These are phyloP conservation scores for Pseudocercospora macadamiae DNA, from an alignment of 2,329 filamentous ascomycete species.

Conservation along the genomic window DNA sequence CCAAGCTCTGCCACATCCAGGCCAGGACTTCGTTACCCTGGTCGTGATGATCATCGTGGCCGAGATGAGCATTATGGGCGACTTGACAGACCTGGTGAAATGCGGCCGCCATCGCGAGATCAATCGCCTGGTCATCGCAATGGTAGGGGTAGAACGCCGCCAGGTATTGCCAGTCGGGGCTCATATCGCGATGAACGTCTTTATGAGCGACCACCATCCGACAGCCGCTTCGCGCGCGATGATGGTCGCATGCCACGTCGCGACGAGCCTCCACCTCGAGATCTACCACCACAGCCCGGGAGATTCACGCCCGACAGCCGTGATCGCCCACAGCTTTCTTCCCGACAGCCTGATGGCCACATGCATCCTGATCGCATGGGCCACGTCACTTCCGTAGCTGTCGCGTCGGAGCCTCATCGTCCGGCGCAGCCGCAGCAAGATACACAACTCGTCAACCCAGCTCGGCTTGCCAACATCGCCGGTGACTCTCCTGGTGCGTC, in stretches of 20 bases:
- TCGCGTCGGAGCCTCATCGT: constrained; percentile 19
- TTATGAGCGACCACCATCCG: constrained; percentile 19
- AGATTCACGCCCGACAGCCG: constrained; percentile 18
- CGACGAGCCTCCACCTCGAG: constrained; percentile 26
- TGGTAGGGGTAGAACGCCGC: constrained; percentile 43
- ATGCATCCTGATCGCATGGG: constrained; percentile 26
- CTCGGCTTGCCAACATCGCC: constrained; percentile 47
- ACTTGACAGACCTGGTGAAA: constrained; percentile 47
- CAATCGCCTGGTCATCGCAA: constrained; percentile 43
- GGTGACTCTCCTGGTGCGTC: constrained; percentile 13
- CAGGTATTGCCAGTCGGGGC: constrained; percentile 12
- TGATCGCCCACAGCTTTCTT: constrained; percentile 16
- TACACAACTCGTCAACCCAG: constrained; percentile 43
- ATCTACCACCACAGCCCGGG: constrained; percentile 14
- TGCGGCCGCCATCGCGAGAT: constrained; percentile 41
- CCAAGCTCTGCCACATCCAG: constrained; percentile 12
- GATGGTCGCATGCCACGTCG: constrained; percentile 10
- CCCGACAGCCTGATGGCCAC: constrained; percentile 18
- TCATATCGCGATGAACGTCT: constrained; percentile 26
- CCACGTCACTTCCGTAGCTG: constrained; percentile 23
- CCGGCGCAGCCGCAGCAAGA: constrained; percentile 15
- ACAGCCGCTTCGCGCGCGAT: constrained; percentile 17
- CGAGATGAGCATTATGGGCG: constrained; percentile 46
- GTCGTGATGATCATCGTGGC: constrained; percentile 32
- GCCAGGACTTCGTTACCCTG: constrained; percentile 32